A percentile compares a stretch with the other conserved stretches of the same genome.
These are phyloP conservation scores for Paralagenidium karlingii DNA, from an alignment of 352 stramenopile species.

Conservation along the genomic window DNA sequence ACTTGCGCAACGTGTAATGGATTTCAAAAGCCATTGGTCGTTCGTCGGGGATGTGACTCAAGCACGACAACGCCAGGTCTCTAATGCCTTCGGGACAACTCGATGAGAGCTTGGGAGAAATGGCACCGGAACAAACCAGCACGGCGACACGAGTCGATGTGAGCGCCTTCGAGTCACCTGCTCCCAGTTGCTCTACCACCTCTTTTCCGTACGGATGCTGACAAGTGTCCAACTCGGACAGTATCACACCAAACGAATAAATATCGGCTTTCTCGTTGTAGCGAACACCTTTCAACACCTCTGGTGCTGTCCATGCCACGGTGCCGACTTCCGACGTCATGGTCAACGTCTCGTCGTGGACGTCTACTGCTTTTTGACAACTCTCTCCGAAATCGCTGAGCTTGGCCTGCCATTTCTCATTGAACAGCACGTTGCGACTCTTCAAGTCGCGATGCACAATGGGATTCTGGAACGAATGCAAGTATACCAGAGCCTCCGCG, in stretches of 20 bases:
- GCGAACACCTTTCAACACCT: slow-evolving; percentile 22
- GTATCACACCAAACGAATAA: slow-evolving; percentile 32
- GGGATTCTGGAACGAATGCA: slow-evolving; percentile 35
- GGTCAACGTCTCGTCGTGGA: background rate
- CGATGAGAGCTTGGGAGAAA: slow-evolving; percentile 1
- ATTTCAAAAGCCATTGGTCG: slow-evolving; percentile 44
- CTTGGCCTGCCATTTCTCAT: slow-evolving; percentile 15
- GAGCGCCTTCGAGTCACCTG: slow-evolving; percentile 11
- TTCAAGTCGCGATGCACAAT: no score
- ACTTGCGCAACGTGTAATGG: slow-evolving; percentile 37
- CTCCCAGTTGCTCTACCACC: slow-evolving; percentile 10
- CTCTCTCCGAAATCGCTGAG: slow-evolving; percentile 15
- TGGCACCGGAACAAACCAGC: background rate
- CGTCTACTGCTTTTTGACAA: no score
- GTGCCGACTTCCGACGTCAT: slow-evolving; percentile 8
- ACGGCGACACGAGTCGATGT: slow-evolving; percentile 36
- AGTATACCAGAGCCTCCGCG: slow-evolving; percentile 12
- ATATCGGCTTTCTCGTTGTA: slow-evolving; percentile 19
- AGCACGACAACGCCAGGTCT: slow-evolving; percentile 23
- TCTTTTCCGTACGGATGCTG: slow-evolving; percentile 23
- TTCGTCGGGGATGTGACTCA: slow-evolving; percentile 27
- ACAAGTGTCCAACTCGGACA: slow-evolving; percentile 48
- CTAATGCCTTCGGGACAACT: slow-evolving; percentile 12
- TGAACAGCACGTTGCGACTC: slow-evolving; percentile 29
- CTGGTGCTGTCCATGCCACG: slow-evolving; percentile 32